Percentiles rank a stretch among this genome's conserved stretches.
phyloP scores from a whole-genome alignment of 331 rosid species.

The Erythrophleum ivorense region DNA sequence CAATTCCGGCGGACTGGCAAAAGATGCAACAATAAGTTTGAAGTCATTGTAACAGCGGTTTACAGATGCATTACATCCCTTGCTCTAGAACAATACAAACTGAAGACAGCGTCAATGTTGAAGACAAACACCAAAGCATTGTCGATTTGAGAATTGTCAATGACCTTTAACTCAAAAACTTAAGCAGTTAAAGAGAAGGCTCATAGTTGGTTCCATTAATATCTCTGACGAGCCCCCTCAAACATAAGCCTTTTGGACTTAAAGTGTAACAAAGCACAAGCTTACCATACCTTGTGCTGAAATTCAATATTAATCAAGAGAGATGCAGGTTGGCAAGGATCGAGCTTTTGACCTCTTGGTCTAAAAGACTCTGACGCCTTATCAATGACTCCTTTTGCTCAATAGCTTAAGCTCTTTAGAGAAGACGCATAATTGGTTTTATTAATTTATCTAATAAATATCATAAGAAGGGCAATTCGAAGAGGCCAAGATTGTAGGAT shows the following conservation, averaged over 20 bases:
- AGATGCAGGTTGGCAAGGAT: neutral
- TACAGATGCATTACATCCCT: neutral
- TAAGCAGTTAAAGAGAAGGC: neutral
- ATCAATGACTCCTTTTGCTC: too few species aligned
- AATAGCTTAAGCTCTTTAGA: too few species aligned
- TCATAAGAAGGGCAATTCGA: too few species aligned
- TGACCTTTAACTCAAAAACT: neutral
- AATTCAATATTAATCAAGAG: neutral
- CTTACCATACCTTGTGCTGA: neutral
- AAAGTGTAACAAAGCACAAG: neutral
- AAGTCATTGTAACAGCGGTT: neutral
- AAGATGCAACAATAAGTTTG: neutral
- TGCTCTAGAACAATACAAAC: neutral
- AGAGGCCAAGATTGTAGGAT: too few species aligned
- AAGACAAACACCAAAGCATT: neutral
- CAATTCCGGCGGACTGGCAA: too few species aligned
- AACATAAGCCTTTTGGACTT: neutral
- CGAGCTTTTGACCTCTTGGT: neutral
- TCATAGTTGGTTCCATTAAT: neutral
- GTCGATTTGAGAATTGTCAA: neutral
- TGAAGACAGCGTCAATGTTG: neutral
- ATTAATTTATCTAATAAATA: too few species aligned
- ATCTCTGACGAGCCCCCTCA: neutral
- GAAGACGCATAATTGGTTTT: too few species aligned
- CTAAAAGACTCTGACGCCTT: neutral